A percentile compares a stretch with the other conserved stretches of the same genome.
These are phyloP conservation scores for Hericium rajendrae DNA, from an alignment of 768 basidiomycete genomes.

Conservation along the genomic window DNA sequence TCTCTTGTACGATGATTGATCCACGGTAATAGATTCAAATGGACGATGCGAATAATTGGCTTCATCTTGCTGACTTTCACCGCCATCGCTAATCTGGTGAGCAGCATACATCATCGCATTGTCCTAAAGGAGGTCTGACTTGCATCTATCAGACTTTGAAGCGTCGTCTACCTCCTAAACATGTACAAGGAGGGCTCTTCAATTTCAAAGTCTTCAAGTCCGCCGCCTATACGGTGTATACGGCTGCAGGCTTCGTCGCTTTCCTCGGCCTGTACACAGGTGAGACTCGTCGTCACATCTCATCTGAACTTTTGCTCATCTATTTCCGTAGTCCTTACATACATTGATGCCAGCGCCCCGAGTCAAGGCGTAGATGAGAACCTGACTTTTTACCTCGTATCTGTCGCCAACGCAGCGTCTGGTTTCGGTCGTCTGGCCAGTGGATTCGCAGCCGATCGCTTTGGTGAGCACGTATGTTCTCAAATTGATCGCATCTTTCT, in stretches of 20 bases:
- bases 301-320: not conserved
- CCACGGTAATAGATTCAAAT: slow-evolving; percentile 44
- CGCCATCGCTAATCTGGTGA: slow-evolving; percentile 43
- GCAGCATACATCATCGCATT: slow-evolving; percentile 5
- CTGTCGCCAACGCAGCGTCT: slow-evolving; percentile 61
- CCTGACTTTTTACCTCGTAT: slow-evolving; percentile 54
- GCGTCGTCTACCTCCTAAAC: slow-evolving; percentile 44
- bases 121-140: slow-evolving; percentile 9
- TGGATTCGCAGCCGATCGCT: slow-evolving; percentile 44
- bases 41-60: slow-evolving; percentile 67
- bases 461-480: slow-evolving; percentile 28
- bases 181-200: slow-evolving; percentile 47
- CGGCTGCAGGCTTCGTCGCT: slow-evolving; percentile 40
- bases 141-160: slow-evolving; percentile 15
- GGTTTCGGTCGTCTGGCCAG: slow-evolving; percentile 48
- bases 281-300: not conserved
- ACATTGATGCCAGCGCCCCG: slow-evolving; percentile 50
- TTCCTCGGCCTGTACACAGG: slow-evolving; percentile 61
- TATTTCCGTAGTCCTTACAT: slow-evolving; percentile 45
- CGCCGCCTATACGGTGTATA: slow-evolving; percentile 46
- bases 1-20: not conserved
- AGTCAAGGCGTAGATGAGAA: slow-evolving; percentile 36
- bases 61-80: slow-evolving; percentile 48
- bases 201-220: slow-evolving; percentile 49
- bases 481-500: not conserved